Base-by-base conservation (phyloP, 192 early-diverging fungal species). In the Lobulomyces angularis region DNA sequence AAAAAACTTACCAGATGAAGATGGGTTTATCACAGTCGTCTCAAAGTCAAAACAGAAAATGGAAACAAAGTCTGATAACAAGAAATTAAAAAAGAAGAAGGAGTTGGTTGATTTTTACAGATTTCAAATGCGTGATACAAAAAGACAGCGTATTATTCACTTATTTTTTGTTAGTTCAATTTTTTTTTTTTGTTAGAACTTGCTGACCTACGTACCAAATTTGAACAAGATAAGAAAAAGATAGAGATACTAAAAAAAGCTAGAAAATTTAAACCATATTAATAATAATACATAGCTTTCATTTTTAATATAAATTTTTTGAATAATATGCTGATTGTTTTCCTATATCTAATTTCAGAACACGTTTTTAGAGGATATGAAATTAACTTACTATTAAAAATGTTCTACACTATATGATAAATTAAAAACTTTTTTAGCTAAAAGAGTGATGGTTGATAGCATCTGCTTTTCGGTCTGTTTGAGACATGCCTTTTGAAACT, bases 71-170 rank as follows among this genome's bases (percentile, higher is more conserved):
- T 67, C 69, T 36, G 61, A 59, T 42, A 44, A 50, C 24, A 71
- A 69, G 35, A 63, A 56, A 44, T 48, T 62, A 42, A 77, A 79
- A 58, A 84, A 89, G 77, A 81, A 85, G 68, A 72, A 81, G 45
- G 79, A 80, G 38, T 66, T 87, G 35, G 71, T 74, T 18, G 83
- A 96, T 65, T 88, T 96, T 76, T 96, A 96, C 57, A 67, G 88
- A 9, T 96, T 96, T 79, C 91, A 96, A 67, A 69, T 88, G 72
- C 74, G 88, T 18, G 88, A 96, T 65, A 69, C 61, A 27, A 93
- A 93, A 61, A 68, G 80, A 33, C 36, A 12, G 38, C 35, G 29
- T 33, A 37, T 16, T 43, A 19, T 17, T 45, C 40, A 16, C 19
- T 18, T 8, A 8, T 59, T 18, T 61, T 9, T 34, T 32, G 16